phyloP scores from a whole-genome alignment of 192 early-diverging fungal genomes.

The Phlyctochytrium planicorne region DNA sequence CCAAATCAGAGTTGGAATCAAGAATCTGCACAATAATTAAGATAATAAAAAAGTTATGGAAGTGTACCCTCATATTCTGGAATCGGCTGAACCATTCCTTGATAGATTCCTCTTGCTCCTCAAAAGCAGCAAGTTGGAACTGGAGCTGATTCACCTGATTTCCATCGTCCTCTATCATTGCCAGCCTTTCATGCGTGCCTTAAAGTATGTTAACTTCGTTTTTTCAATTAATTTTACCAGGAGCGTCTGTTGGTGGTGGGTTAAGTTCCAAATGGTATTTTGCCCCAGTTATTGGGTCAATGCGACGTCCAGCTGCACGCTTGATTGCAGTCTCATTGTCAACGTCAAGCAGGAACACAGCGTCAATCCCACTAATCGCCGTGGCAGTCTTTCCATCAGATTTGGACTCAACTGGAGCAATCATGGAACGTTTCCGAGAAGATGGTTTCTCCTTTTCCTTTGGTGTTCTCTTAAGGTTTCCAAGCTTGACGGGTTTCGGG shows the following conservation, averaged over 20 bases:
- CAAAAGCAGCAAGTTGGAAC: constrained; percentile 54
- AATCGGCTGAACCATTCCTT: constrained; percentile 55
- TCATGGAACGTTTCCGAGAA: constrained; percentile 35
- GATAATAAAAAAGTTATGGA: neutral
- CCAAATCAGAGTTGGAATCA: constrained; percentile 24
- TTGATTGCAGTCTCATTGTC: constrained; percentile 51
- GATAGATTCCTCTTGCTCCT: constrained; percentile 53
- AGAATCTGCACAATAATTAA: constrained; percentile 21
- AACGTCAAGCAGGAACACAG: constrained; percentile 51
- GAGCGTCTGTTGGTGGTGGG: constrained; percentile 49
- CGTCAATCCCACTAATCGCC: constrained; percentile 44
- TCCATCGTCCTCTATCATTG: constrained; percentile 33
- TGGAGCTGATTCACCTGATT: constrained; percentile 47
- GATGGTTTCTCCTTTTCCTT: constrained; percentile 20
- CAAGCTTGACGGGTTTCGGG: constrained; percentile 58
- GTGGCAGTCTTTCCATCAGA: constrained; percentile 20
- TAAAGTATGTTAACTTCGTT: constrained; percentile 17
- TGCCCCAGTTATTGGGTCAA: constrained; percentile 51
- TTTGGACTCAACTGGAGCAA: constrained; percentile 31
- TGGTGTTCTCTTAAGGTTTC: constrained; percentile 50
- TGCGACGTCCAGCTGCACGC: constrained; percentile 41
- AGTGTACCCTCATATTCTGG: constrained; percentile 39
- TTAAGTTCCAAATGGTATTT: constrained; percentile 56
- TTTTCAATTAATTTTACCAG: constrained; percentile 45
- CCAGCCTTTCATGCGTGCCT: constrained; percentile 49